Conservation (phyloP, 2,329 filamentous ascomycete species). For the Diplodia sapinea region DNA sequence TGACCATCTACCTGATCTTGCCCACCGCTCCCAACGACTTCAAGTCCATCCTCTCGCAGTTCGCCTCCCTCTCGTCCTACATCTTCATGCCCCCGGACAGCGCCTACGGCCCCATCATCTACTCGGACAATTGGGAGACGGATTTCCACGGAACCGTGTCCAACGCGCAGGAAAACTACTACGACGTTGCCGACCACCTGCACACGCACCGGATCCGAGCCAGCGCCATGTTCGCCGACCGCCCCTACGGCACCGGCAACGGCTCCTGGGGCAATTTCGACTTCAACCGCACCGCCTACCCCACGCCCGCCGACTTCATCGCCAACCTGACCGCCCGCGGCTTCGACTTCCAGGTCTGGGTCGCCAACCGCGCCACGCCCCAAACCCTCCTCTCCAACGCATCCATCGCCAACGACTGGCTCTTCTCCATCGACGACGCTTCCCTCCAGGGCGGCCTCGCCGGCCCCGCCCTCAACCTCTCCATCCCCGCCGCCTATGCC, state of each 20-base stretch:
- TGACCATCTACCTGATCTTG: conserved; percentile 44
- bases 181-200: conserved; percentile 45
- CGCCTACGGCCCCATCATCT: conserved; percentile 45
- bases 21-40: conserved; percentile 33
- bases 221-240: conserved; percentile 44
- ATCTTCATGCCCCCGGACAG: conserved; percentile 43
- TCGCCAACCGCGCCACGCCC: conserved; percentile 45
- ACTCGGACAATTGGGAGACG: conserved; percentile 44
- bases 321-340: conserved; percentile 42
- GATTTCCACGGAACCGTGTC: conserved; percentile 44
- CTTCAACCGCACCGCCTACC: conserved; percentile 45
- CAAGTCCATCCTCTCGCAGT: conserved; percentile 40
- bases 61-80: conserved; percentile 39
- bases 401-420: conserved; percentile 41
- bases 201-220: conserved; percentile 43
- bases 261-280: conserved; percentile 46
- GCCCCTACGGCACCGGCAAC: conserved; percentile 45
- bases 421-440: conserved; percentile 37
- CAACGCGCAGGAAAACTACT: conserved; percentile 45
- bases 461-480: conserved; percentile 47
- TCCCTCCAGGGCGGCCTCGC: conserved; percentile 33
- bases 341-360: conserved; percentile 48
- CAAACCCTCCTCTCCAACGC: conserved; percentile 44
- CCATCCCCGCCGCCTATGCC: conserved; percentile 45
- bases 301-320: conserved; percentile 41